Evolutionary conservation across 495 filamentous ascomycete species (phyloP).

Genomic region (Hypoxylon crocopeplum): DNA sequence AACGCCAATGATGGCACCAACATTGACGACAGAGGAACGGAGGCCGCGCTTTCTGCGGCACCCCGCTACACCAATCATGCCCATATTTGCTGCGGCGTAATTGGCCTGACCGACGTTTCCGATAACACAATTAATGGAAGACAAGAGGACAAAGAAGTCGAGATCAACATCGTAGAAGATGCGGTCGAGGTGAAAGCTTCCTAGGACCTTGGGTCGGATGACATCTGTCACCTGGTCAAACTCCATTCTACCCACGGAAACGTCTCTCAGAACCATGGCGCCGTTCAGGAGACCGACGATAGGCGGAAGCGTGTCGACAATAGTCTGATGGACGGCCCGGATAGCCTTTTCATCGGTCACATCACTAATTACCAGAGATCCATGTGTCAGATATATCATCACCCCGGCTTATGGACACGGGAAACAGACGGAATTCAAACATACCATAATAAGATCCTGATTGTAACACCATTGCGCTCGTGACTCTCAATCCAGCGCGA

Average conservation of each 20-base stretch:
- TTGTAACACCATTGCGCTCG: conserved; percentile 12
- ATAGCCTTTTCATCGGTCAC: conserved; percentile 17
- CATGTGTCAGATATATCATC: too few relatives aligned
- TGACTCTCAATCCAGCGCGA: conserved; percentile 43
- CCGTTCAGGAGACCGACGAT: conserved; percentile 50
- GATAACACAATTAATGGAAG: conserved; percentile 40
- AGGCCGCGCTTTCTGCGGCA: conserved; percentile 45
- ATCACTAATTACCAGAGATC: too few relatives aligned
- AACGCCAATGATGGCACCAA: conserved; percentile 51
- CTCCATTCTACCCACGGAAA: conserved; percentile 40
- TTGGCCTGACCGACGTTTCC: conserved; percentile 55
- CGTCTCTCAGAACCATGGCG: conserved; percentile 53
- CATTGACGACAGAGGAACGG: conserved; percentile 44
- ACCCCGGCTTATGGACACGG: too few relatives aligned
- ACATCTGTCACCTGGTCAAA: conserved; percentile 32
- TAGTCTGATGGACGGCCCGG: background rate
- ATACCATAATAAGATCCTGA: conserved; percentile 18
- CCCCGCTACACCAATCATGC: conserved; percentile 44
- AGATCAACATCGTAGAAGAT: conserved; percentile 46
- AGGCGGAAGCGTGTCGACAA: conserved; percentile 38
- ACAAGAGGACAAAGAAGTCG: conserved; percentile 55
- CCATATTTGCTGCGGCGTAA: conserved; percentile 61
- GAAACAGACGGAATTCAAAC: too few relatives aligned
- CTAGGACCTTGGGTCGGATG: conserved; percentile 47
- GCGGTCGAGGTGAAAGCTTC: conserved; percentile 38